Conservation (phyloP, 1,139 yeast genomes). For the Candida glucosophila region DNA sequence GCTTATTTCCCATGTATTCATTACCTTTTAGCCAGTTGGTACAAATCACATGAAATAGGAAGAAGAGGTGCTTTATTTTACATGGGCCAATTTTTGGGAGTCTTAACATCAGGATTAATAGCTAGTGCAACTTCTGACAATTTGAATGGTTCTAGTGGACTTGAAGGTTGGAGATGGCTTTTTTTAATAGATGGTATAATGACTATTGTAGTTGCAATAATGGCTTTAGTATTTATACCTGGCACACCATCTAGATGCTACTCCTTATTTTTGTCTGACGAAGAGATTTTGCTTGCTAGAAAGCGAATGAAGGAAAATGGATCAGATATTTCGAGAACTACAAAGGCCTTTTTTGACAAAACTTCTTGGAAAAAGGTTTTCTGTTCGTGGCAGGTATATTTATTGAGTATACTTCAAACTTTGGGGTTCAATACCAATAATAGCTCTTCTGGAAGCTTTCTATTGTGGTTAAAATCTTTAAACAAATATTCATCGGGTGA, state of each 20-base stretch:
- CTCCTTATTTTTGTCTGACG: slow-evolving; percentile 20
- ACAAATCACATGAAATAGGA: slow-evolving; percentile 14
- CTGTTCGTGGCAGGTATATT: slow-evolving; percentile 20
- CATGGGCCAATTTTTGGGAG: slow-evolving; percentile 21
- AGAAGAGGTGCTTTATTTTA: slow-evolving; percentile 20
- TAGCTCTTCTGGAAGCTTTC: slow-evolving; percentile 35
- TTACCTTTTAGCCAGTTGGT: slow-evolving; percentile 16
- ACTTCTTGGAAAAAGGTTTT: slow-evolving; percentile 16
- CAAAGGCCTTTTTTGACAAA: slow-evolving; percentile 15
- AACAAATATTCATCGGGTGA: slow-evolving; percentile 27
- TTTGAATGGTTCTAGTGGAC: slow-evolving; percentile 16
- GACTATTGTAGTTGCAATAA: slow-evolving; percentile 49
- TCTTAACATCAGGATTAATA: slow-evolving; percentile 20
- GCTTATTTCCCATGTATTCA: slow-evolving; percentile 16
- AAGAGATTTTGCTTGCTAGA: slow-evolving; percentile 18
- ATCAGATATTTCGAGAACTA: slow-evolving; percentile 12
- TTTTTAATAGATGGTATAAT: slow-evolving; percentile 67
- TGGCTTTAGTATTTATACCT: slow-evolving; percentile 57
- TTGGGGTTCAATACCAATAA: slow-evolving; percentile 27
- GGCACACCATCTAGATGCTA: slow-evolving; percentile 34
- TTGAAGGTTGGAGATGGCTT: slow-evolving; percentile 64
- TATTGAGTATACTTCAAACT: slow-evolving; percentile 13
- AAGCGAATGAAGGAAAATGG: slow-evolving; percentile 17
- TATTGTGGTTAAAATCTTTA: slow-evolving; percentile 42
- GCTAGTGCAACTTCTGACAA: slow-evolving; percentile 17